Evolutionary conservation across 371 early-diverging fungal species (phyloP).

Genomic region (Syncephalastrum monosporum): DNA sequence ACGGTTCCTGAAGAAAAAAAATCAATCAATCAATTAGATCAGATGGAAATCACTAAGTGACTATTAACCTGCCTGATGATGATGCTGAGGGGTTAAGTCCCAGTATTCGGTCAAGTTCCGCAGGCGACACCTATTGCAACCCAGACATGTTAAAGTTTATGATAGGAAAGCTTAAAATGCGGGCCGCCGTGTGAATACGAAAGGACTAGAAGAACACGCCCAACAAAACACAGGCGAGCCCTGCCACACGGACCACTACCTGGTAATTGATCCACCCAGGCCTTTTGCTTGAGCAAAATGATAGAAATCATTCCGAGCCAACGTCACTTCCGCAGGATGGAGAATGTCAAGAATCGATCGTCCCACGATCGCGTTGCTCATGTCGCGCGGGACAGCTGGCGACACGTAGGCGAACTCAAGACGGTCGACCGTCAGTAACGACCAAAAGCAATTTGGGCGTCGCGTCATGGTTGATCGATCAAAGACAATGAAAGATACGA

Average conservation of each 20-base stretch:
- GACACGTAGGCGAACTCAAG: conserved; percentile 31
- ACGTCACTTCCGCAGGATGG: conserved; percentile 58
- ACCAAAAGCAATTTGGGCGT: conserved; percentile 32
- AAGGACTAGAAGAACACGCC: too few relatives aligned
- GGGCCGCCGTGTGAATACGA: conserved; percentile 7
- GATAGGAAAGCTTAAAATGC: conserved; percentile 6
- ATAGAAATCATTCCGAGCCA: conserved; percentile 53
- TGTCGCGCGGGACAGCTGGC: conserved; percentile 11
- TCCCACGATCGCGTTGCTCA: conserved; percentile 18
- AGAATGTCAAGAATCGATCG: conserved; percentile 57
- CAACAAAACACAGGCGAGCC: not conserved
- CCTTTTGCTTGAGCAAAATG: conserved; percentile 47
- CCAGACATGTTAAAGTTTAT: conserved; percentile 10
- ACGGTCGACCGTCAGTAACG: conserved; percentile 20
- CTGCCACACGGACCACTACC: conserved; percentile 27
- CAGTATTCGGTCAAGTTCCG: conserved; percentile 6
- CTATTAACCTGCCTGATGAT: conserved; percentile 2
- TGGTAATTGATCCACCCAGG: conserved; percentile 57
- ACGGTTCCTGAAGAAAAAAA: conserved; percentile 15
- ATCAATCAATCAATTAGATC: conserved; percentile 1
- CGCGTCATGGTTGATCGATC: conserved; percentile 5
- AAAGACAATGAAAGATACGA: not conserved
- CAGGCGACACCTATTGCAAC: conserved; percentile 13
- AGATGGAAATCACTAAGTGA: not conserved
- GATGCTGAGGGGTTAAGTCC: not conserved